Evolutionary conservation across 1,139 yeast genomes (phyloP), one percentile per base, ranked within the genome.

Genomic region (Magnusiomyces ingens): DNA sequence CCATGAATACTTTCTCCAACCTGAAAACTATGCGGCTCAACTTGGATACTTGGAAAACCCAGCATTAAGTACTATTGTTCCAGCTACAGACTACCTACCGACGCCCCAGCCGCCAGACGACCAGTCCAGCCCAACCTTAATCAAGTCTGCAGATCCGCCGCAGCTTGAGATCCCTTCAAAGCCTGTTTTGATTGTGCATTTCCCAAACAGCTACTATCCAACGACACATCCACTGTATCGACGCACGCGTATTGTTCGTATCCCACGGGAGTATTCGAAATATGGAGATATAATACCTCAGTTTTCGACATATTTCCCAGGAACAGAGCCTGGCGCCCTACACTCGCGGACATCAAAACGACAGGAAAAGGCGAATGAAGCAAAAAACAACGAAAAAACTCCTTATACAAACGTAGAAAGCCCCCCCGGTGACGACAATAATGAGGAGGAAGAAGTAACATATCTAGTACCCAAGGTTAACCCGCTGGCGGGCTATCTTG

Each of bases 271-370:
- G 57, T 73, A 6, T 81, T 71, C 58, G 61, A 67, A 53, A 71
- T 44, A 29, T 56, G 47, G 49, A 53, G 74, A 68, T 42, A 61
- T 11, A 50, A 59, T 38, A 71, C 91, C 93, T 0, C 81, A 76
- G 61, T 85, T 85, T 62, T 81, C 88, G 11, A 66, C 68, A 1
- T 66, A 61, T 22, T 64, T 75, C 1, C 94, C 91, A 0, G 94
- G 95, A 0, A 59, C 57, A 1, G 94, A 85, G 62, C 81, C 84
- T 1, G 91, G 86, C 0, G 89, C 89, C 0, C 63, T 75, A 11
- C 42, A 47, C 13, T 37, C 49, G 15, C 21, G 19, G 15, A 26
- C 62, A 71, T n/a, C 67, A 18, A n/a, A 18, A 26, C 4, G 21
- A 26, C 4, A 8, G 32, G 32, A 26, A 26, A 26, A 8, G 32